phyloP scores from a whole-genome alignment of 2,329 filamentous ascomycete species.

The Plectosphaerella plurivora region DNA sequence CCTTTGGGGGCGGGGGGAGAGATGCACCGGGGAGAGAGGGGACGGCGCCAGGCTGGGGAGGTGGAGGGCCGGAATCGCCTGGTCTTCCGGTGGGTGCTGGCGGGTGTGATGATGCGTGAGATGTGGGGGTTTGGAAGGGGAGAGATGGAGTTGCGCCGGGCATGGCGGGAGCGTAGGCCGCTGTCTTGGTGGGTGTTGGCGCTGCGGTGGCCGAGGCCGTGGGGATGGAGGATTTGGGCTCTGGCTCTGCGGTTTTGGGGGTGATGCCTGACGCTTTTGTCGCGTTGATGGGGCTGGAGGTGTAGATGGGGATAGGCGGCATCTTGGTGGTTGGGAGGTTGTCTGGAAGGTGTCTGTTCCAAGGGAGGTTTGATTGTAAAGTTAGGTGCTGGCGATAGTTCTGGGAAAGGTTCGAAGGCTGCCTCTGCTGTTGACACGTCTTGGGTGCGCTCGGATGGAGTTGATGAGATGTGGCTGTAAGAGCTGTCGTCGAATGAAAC shows the following conservation, averaged over 20 bases:
- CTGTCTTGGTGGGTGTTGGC: slow-evolving; percentile 1
- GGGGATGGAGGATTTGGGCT: slow-evolving; percentile 9
- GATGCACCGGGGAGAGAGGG: slow-evolving; percentile 24
- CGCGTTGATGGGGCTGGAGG: slow-evolving; percentile 53
- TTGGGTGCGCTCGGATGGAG: too few relatives aligned
- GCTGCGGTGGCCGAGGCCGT: slow-evolving; percentile 10
- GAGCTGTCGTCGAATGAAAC: not conserved
- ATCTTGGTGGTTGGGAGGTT: slow-evolving; percentile 26
- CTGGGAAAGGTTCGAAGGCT: too few relatives aligned
- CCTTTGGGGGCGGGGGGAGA: slow-evolving; percentile 48
- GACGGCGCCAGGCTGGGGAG: slow-evolving; percentile 54
- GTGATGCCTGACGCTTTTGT: slow-evolving; percentile 47
- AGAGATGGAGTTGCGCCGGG: slow-evolving; percentile 42
- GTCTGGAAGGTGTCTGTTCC: too few relatives aligned
- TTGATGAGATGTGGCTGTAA: not conserved
- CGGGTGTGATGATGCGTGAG: slow-evolving; percentile 23
- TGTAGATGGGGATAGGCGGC: slow-evolving; percentile 58
- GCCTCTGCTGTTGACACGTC: too few relatives aligned
- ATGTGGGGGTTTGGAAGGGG: slow-evolving; percentile 36
- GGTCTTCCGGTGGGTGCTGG: too few relatives aligned
- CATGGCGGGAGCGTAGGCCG: slow-evolving; percentile 35
- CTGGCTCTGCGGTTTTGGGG: slow-evolving; percentile 35
- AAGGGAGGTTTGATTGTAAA: too few relatives aligned
- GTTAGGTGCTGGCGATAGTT: too few relatives aligned
- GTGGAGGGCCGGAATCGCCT: slow-evolving; percentile 35